Evolutionary conservation across 164 flowering plant species (phyloP).

Genomic region (Hamamelis virginiana): DNA sequence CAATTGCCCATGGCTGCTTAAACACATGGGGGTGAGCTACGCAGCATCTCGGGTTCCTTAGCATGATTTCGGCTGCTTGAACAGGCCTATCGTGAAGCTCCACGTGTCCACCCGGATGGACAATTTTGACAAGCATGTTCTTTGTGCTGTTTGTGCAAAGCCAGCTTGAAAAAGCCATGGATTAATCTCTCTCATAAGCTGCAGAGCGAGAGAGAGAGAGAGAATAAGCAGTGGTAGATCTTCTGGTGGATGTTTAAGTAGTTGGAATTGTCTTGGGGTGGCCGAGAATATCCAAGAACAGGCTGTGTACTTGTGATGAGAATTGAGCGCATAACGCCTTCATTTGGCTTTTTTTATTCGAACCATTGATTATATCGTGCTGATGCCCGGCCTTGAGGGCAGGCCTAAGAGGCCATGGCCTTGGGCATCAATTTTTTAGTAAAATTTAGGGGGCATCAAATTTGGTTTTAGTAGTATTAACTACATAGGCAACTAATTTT

Average conservation of each 20-base stretch:
- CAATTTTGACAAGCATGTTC: conserved; percentile 51
- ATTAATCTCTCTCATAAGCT: conserved; percentile 1
- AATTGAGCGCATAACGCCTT: background rate
- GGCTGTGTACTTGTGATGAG: background rate
- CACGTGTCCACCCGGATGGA: conserved; percentile 61
- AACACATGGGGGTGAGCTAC: conserved; percentile 56
- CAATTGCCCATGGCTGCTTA: conserved; percentile 48
- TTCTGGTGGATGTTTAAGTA: background rate
- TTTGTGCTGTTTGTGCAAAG: conserved; percentile 41
- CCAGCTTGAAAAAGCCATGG: conserved; percentile 37
- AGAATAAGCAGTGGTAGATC: background rate
- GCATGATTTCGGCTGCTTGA: conserved; percentile 48
- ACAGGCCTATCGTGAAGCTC: conserved; percentile 66
- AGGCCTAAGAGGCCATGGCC: no score
- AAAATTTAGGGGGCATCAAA: no score
- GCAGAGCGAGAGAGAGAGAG: conserved; percentile 4
- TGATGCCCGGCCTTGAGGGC: no score
- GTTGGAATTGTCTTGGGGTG: background rate
- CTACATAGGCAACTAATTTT: no score
- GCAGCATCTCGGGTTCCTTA: conserved; percentile 53
- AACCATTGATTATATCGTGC: background rate
- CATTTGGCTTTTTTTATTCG: background rate
- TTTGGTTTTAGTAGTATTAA: no score
- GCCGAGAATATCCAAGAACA: background rate
- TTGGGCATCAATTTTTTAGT: no score